A percentile compares a stretch with the other conserved stretches of the same genome.
These are phyloP conservation scores for Maudiozyma turicensis DNA, from an alignment of 805 yeast genomes.

Conservation along the genomic window DNA sequence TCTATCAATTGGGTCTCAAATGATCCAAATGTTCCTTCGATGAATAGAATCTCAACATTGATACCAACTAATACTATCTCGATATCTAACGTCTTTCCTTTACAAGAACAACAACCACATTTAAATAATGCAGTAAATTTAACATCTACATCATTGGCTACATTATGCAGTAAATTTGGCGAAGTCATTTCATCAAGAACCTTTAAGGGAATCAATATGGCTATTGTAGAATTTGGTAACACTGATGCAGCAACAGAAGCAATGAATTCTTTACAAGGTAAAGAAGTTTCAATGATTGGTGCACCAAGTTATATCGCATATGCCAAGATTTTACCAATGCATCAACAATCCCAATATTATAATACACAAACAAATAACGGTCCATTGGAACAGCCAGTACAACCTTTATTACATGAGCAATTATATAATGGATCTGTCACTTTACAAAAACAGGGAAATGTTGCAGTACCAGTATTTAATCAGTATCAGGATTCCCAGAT, in stretches of 20 bases:
- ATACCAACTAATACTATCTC: conserved; percentile 72
- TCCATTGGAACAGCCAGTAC: conserved; percentile 7
- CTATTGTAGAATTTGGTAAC: conserved; percentile 62
- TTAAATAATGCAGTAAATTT: conserved; percentile 37
- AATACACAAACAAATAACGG: conserved; percentile 1
- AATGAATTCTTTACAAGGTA: conserved; percentile 67
- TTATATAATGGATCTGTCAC: conserved; percentile 26
- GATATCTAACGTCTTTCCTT: conserved; percentile 53
- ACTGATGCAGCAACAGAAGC: conserved; percentile 74
- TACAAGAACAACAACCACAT: conserved; percentile 42
- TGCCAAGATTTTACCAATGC: conserved; percentile 54
- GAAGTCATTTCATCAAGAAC: conserved; percentile 50
- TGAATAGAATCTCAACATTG: conserved; percentile 56
- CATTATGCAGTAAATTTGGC: conserved; percentile 56
- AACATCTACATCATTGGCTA: conserved; percentile 41
- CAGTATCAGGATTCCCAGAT: conserved; percentile 15
- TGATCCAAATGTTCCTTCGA: conserved; percentile 62
- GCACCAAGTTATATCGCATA: conserved; percentile 68
- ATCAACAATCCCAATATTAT: conserved; percentile 18
- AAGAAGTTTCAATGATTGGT: conserved; percentile 69
- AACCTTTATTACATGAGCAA: conserved; percentile 27
- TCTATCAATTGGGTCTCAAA: conserved; percentile 58
- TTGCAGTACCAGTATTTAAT: conserved; percentile 25
- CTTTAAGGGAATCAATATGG: conserved; percentile 40
- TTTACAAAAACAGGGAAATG: conserved; percentile 26